Conservation (phyloP, 23 red algal species). For the Agarophyton chilense region DNA sequence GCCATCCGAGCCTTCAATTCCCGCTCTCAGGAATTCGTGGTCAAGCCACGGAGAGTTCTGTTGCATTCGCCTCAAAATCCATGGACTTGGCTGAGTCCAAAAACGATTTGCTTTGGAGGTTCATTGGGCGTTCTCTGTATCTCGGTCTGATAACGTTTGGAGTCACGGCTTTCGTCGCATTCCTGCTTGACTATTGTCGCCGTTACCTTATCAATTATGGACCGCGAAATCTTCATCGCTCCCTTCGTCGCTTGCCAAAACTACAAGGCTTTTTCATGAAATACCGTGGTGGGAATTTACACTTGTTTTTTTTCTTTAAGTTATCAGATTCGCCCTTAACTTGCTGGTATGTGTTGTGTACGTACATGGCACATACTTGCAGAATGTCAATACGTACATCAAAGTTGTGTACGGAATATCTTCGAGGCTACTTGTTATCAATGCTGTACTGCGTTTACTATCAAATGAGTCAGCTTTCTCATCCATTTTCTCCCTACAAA, state of each 20-base stretch:
- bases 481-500: slow-evolving; percentile 20
- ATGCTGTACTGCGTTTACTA: slow-evolving; percentile 30
- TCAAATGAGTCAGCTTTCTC: slow-evolving; percentile 52
- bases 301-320: slow-evolving; percentile 38
- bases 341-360: slow-evolving; percentile 48
- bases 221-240: background rate
- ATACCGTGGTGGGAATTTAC: slow-evolving; percentile 40
- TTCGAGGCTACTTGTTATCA: slow-evolving; percentile 13
- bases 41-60: too few relatives aligned
- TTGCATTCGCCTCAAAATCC: too few relatives aligned
- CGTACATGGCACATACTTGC: slow-evolving; percentile 65
- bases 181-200: slow-evolving; percentile 31
- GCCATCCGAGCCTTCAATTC: too few relatives aligned
- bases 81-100: slow-evolving; percentile 51
- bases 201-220: slow-evolving; percentile 14
- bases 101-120: slow-evolving; percentile 51
- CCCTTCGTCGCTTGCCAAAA: background rate
- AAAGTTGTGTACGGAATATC: slow-evolving; percentile 36
- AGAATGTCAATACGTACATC: slow-evolving; percentile 39
- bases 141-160: slow-evolving; percentile 33
- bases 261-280: slow-evolving; percentile 6
- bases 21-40: too few relatives aligned
- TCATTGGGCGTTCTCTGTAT: slow-evolving; percentile 38
- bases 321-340: slow-evolving; percentile 44
- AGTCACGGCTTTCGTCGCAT: slow-evolving; percentile 12